Evolutionary conservation across 352 stramenopile genomes (phyloP).

Genomic region (Pythium aquatile): DNA sequence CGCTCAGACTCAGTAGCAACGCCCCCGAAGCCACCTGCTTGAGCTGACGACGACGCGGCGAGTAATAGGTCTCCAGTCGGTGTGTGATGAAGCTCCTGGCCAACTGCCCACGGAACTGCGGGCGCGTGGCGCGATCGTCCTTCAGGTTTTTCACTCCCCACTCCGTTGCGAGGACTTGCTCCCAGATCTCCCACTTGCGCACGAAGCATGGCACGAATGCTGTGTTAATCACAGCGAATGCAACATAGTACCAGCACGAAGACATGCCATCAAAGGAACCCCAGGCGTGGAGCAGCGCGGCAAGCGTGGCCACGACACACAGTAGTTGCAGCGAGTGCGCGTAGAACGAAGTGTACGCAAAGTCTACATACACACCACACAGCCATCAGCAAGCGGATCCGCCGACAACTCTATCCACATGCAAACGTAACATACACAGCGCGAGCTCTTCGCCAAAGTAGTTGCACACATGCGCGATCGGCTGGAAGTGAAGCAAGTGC

Average conservation of each 20-base stretch:
- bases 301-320: conserved; percentile 25
- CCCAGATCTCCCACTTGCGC: conserved; percentile 58
- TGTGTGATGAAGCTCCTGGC: conserved; percentile 52
- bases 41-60: conserved; percentile 29
- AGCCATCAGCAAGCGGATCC: background rate
- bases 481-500: conserved; percentile 38
- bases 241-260: conserved; percentile 21
- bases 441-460: conserved; percentile 83
- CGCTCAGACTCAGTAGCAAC: conserved; percentile 25
- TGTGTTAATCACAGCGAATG: conserved; percentile 52
- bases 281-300: conserved; percentile 30
- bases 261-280: background rate
- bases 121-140: conserved; percentile 27
- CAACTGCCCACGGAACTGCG: conserved; percentile 60
- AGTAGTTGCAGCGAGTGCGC: conserved; percentile 42
- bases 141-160: conserved; percentile 49
- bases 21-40: conserved; percentile 30
- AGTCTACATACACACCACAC: conserved; percentile 36
- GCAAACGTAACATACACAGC: conserved; percentile 52
- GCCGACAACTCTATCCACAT: background rate
- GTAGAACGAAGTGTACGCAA: conserved; percentile 64
- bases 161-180: conserved; percentile 36
- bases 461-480: conserved; percentile 57
- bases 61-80: conserved; percentile 50
- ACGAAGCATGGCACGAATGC: conserved; percentile 47